Conservation (phyloP, 192 early-diverging fungal genomes). For the Rhizophagus prolifer region DNA sequence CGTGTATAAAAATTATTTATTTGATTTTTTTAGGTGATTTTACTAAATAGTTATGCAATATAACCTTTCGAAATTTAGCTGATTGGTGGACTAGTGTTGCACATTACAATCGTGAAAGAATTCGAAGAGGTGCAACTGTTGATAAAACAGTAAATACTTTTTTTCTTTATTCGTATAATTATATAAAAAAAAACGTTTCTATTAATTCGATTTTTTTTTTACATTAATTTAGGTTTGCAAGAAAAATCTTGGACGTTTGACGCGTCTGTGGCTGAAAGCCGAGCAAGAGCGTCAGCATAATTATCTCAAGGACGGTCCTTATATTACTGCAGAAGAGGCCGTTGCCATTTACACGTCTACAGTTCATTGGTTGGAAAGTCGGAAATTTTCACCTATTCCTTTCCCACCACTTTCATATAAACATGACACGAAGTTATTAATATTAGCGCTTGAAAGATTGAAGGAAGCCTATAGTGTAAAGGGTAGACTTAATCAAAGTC, state of each 20-base stretch:
- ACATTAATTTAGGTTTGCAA: constrained; percentile 58
- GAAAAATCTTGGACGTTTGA: constrained; percentile 97
- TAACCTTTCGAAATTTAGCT: constrained; percentile 42
- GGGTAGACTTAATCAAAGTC: constrained; percentile 90
- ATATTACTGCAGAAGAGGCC: constrained; percentile 95
- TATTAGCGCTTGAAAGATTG: constrained; percentile 91
- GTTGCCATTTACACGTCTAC: constrained; percentile 97
- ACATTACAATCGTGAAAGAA: constrained; percentile 99
- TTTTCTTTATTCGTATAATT: not conserved
- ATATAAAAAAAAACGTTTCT: not conserved
- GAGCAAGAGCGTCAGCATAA: constrained; percentile 99
- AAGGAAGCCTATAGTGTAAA: constrained; percentile 96
- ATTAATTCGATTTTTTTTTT: not conserved
- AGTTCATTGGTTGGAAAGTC: constrained; percentile 96
- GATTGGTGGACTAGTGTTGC: constrained; percentile 99
- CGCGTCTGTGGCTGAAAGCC: constrained; percentile 97
- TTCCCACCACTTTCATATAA: constrained; percentile 99
- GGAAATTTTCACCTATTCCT: constrained; percentile 98
- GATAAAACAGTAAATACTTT: constrained; percentile 79
- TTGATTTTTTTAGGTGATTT: too few species aligned
- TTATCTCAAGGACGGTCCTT: constrained; percentile 98
- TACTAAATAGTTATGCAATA: not conserved
- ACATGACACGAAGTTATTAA: constrained; percentile 98
- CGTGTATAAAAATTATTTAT: too few species aligned
- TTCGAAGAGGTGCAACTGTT: constrained; percentile 96